phyloP scores from a whole-genome alignment of 768 basidiomycete genomes.

The Baorangia bicolor region DNA sequence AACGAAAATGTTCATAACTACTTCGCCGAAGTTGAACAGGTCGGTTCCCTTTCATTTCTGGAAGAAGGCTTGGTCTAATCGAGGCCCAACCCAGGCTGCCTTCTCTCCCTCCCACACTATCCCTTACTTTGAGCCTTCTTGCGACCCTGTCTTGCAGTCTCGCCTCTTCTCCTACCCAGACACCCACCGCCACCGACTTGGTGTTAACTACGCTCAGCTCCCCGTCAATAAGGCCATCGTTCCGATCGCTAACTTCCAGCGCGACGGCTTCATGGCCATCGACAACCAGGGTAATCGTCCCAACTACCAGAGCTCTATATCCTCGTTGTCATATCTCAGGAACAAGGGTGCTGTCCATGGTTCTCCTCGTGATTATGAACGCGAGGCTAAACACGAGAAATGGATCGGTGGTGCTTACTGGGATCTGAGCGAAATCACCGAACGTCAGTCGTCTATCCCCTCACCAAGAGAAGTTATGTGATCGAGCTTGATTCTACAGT shows the following conservation, averaged over 20 bases:
- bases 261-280: slow-evolving; percentile 70
- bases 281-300: slow-evolving; percentile 82
- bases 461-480: not conserved
- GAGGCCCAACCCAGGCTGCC: slow-evolving; percentile 46
- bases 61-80: slow-evolving; percentile 6
- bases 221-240: slow-evolving; percentile 81
- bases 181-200: slow-evolving; percentile 83
- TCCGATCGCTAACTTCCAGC: slow-evolving; percentile 88
- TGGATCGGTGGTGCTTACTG: slow-evolving; percentile 70
- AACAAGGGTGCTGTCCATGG: slow-evolving; percentile 47
- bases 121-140: slow-evolving; percentile 86
- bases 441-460: slow-evolving; percentile 53
- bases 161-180: slow-evolving; percentile 95
- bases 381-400: slow-evolving; percentile 59
- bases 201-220: slow-evolving; percentile 78
- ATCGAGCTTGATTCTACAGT: slow-evolving; percentile 39
- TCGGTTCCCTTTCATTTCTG: slow-evolving; percentile 38
- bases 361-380: slow-evolving; percentile 37
- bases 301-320: slow-evolving; percentile 82
- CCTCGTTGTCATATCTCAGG: slow-evolving; percentile 63
- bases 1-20: slow-evolving; percentile 82
- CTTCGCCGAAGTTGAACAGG: slow-evolving; percentile 95
- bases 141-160: slow-evolving; percentile 91
- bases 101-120: slow-evolving; percentile 88
- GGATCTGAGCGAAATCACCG: slow-evolving; percentile 72